Evolutionary conservation across 2,329 filamentous ascomycete species (phyloP).

Genomic region (Neonectria neomacrospora): DNA sequence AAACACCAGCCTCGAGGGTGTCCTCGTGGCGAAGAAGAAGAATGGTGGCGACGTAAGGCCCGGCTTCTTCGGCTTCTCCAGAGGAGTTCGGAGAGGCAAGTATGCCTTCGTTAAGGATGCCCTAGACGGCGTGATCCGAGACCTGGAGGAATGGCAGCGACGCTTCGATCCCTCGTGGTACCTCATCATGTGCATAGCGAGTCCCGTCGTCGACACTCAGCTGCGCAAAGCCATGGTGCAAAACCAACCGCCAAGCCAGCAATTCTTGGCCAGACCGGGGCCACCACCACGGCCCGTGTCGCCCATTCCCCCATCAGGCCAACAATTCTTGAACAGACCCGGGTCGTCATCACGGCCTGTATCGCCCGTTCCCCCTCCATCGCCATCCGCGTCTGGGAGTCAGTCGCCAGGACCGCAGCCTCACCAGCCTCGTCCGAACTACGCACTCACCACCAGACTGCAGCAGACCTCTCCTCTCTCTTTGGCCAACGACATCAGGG

Average conservation of each 20-base stretch:
- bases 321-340: background rate
- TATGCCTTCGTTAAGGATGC: conserved; percentile 16
- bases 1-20: conserved; percentile 1
- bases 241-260: background rate
- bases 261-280: background rate
- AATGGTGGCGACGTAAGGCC: background rate
- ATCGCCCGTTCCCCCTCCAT: conserved; percentile 1
- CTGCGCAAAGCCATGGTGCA: background rate
- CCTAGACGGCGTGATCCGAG: conserved; percentile 10
- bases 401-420: background rate
- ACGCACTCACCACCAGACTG: background rate
- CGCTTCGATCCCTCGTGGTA: conserved; percentile 23
- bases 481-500: conserved; percentile 13
- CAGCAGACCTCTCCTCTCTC: conserved; percentile 6
- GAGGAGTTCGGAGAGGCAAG: conserved; percentile 2
- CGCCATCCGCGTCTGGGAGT: background rate
- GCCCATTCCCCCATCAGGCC: background rate
- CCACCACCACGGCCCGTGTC: background rate
- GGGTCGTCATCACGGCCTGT: background rate
- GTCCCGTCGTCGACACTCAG: conserved; percentile 8
- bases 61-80: conserved; percentile 9
- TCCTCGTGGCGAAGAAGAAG: conserved; percentile 8
- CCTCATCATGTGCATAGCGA: conserved; percentile 19
- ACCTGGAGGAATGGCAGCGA: conserved; percentile 18
- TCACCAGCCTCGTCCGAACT: background rate